Percentiles rank a stretch among this genome's conserved stretches.
Conservation (phyloP, 352 stramenopile genomes). For the Paralagenidium karlingii region DNA sequence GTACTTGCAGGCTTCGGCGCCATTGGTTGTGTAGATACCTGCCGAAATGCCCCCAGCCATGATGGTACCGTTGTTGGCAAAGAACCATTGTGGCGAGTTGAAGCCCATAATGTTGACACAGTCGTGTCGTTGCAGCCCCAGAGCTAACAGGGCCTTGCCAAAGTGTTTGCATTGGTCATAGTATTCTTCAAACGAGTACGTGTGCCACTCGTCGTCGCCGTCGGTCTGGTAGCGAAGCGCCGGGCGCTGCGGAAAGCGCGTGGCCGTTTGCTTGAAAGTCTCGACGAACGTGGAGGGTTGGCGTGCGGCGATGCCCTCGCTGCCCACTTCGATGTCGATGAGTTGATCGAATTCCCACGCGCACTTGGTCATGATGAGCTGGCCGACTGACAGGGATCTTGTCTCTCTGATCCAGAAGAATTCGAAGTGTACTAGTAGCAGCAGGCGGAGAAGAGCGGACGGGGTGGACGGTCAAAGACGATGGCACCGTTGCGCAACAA, state of each 20-base stretch:
- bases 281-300: constrained; percentile 18
- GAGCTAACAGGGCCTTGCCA: constrained; percentile 52
- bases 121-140: constrained; percentile 55
- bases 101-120: constrained; percentile 72
- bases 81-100: constrained; percentile 81
- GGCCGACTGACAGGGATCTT: too few species aligned
- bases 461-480: too few species aligned
- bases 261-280: constrained; percentile 23
- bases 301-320: constrained; percentile 13
- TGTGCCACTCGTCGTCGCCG: constrained; percentile 33
- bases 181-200: constrained; percentile 64
- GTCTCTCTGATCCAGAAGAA: too few species aligned
- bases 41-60: constrained; percentile 63
- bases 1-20: constrained; percentile 55
- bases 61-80: constrained; percentile 68
- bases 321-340: constrained; percentile 6
- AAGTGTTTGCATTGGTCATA: constrained; percentile 49
- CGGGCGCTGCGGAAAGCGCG: constrained; percentile 8
- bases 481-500: too few species aligned
- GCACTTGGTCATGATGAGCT: too few species aligned
- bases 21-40: constrained; percentile 81
- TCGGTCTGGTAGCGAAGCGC: constrained; percentile 24
- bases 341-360: too few species aligned
- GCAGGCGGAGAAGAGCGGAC: too few species aligned
- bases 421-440: too few species aligned